Evolutionary conservation across 495 filamentous ascomycete species (phyloP), one percentile per base, ranked within the genome.

Genomic region (Tetracladium marchalianum): DNA sequence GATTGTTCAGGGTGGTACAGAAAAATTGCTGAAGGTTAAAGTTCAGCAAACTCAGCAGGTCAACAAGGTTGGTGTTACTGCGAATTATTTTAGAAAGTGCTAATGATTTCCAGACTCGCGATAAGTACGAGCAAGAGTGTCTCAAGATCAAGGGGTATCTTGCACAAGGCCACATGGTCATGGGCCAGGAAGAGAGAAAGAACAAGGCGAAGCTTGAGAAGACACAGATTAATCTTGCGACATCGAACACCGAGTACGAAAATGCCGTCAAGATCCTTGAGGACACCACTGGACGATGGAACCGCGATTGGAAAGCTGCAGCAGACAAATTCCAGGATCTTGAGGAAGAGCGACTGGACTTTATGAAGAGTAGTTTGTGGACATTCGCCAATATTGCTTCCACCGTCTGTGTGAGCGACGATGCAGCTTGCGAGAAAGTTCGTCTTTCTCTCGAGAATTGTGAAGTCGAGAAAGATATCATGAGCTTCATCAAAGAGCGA

Each of bases 271-370:
- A 96, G 58, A 71, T 80, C 0, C 75, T 99, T n/a, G 88, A 97
- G 59, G 92, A 95, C 50, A 99, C 93, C 0, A 99, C 93, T 9
- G 82, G 79, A 2, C 77, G 89, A 36, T 99, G 93, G 93, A 97
- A 99, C 57, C 75, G 87, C 52, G 90, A 97, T 58, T 99, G 93
- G 93, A 97, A 97, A 67, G 76, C 81, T 16, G 92, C 89, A 11
- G 95, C 93, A 60, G 93, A 99, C 78, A 97, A 96, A 76, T 99
- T 99, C 64, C 93, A 99, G 77, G 93, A 99, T 57, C 78, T 99
- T 9, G 93, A 99, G 66, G 93, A 97, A 62, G 93, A 99, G 66
- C 74, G 93, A 35, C 73, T 99, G 24, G 93, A 99, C 60, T 97
- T 93, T 59, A 85, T 85, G 46, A 99, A 97, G 70, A 90, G 83